Evolutionary conservation across 257 asterid species (phyloP).

Genomic region (Ophiorrhiza pumila): DNA sequence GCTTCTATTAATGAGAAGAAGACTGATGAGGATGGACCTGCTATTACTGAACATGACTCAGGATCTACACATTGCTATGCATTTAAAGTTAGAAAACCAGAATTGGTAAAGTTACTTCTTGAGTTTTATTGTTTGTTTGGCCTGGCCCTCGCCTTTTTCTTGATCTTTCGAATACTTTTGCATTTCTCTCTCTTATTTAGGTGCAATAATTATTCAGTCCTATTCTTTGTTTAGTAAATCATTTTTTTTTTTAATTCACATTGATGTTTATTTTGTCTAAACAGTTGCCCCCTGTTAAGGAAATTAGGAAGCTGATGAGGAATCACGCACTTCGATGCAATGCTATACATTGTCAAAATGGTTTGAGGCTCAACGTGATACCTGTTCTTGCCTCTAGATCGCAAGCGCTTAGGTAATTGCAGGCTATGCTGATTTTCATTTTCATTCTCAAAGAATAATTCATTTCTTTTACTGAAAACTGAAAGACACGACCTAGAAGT

Average conservation of each 20-base stretch:
- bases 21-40: conserved; percentile 34
- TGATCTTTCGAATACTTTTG: neutral
- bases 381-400: conserved; percentile 78
- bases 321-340: conserved; percentile 73
- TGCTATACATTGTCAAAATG: conserved; percentile 50
- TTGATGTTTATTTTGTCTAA: neutral
- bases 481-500: neutral
- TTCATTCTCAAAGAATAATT: neutral
- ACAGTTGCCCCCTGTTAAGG: conserved; percentile 66
- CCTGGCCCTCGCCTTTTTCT: conserved; percentile 1
- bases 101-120: conserved; percentile 34
- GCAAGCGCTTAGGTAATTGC: conserved; percentile 65
- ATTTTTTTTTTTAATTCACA: neutral
- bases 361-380: conserved; percentile 54
- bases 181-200: neutral
- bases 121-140: neutral
- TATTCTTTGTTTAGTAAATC: neutral
- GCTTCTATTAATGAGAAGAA: conserved; percentile 48
- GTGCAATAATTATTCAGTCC: neutral
- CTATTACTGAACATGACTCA: conserved; percentile 47
- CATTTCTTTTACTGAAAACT: neutral
- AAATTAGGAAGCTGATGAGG: conserved; percentile 57
- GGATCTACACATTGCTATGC: conserved; percentile 58
- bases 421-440: conserved; percentile 9
- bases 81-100: conserved; percentile 45